Conservation (phyloP, 345 rosid genomes). For the Camelina hispida region DNA sequence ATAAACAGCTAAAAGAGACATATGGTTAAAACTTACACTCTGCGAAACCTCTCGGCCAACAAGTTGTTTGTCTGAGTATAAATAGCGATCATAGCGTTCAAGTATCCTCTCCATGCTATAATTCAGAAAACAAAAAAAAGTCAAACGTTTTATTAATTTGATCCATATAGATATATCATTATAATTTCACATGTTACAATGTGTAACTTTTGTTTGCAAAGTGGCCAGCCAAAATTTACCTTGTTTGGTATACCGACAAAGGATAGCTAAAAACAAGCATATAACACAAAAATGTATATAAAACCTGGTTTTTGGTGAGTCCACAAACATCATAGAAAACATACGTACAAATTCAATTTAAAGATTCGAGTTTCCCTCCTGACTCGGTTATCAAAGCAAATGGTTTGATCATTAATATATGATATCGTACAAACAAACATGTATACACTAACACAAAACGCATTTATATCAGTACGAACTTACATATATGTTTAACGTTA, state of each 20-base stretch:
- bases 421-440: conserved; percentile 35
- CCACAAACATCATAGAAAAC: conserved; percentile 27
- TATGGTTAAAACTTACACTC: conserved; percentile 48
- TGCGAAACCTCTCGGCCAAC: conserved; percentile 49
- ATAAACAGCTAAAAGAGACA: conserved; percentile 16
- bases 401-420: conserved; percentile 31
- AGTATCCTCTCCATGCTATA: conserved; percentile 92
- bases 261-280: conserved; percentile 23
- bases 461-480: conserved; percentile 37
- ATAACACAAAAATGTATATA: conserved; percentile 42
- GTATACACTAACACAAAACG: conserved; percentile 18
- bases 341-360: conserved; percentile 31
- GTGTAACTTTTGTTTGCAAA: conserved; percentile 18
- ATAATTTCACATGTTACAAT: background rate
- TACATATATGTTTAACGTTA: conserved; percentile 32
- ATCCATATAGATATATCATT: background rate
- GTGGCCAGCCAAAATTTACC: conserved; percentile 32
- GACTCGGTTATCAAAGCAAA: conserved; percentile 45
- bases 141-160: background rate
- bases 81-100: conserved; percentile 87
- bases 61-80: conserved; percentile 77
- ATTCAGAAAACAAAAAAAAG: background rate
- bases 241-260: conserved; percentile 41
- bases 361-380: conserved; percentile 24
- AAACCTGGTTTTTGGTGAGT: conserved; percentile 37